Evolutionary conservation across 2,329 filamentous ascomycete species (phyloP).

Genomic region (Camillea tinctor): DNA sequence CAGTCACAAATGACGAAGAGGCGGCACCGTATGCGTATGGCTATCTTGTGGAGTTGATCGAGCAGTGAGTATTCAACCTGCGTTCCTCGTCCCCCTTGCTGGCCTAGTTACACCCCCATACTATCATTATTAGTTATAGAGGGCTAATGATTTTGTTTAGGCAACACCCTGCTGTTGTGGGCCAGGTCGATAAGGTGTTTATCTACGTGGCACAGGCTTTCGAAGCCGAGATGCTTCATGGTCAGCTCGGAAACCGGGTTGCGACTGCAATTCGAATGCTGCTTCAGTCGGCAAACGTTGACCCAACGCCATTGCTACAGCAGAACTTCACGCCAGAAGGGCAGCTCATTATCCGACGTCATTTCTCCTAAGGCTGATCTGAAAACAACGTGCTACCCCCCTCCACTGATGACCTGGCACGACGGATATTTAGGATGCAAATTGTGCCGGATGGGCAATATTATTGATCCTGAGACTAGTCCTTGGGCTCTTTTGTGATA

Average conservation of each 20-base stretch:
- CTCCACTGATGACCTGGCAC: not conserved
- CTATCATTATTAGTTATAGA: not conserved
- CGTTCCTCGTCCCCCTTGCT: not conserved
- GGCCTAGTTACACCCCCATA: not conserved
- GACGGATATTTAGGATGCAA: not conserved
- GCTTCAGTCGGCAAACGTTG: conserved; percentile 69
- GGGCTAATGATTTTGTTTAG: conserved; percentile 44
- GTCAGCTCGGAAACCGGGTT: conserved; percentile 75
- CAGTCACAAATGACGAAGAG: conserved; percentile 93
- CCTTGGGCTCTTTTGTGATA: not conserved
- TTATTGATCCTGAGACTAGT: not conserved
- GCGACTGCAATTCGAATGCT: conserved; percentile 76
- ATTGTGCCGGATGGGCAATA: not conserved
- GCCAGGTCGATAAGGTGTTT: conserved; percentile 79
- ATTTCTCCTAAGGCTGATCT: conserved; percentile 58
- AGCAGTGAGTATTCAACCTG: conserved; percentile 68
- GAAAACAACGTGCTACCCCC: not conserved
- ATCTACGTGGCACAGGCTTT: conserved; percentile 83
- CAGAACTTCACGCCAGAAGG: conserved; percentile 71
- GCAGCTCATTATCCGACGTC: conserved; percentile 75
- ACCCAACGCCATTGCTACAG: conserved; percentile 72
- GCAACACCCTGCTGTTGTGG: conserved; percentile 78
- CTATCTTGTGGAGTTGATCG: conserved; percentile 87
- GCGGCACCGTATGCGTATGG: conserved; percentile 94
- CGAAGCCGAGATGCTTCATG: conserved; percentile 85